Percentiles rank a stretch among this genome's conserved stretches.
phyloP scores from a whole-genome alignment of 148 eudicot species.

The Chenopodium quinoa region DNA sequence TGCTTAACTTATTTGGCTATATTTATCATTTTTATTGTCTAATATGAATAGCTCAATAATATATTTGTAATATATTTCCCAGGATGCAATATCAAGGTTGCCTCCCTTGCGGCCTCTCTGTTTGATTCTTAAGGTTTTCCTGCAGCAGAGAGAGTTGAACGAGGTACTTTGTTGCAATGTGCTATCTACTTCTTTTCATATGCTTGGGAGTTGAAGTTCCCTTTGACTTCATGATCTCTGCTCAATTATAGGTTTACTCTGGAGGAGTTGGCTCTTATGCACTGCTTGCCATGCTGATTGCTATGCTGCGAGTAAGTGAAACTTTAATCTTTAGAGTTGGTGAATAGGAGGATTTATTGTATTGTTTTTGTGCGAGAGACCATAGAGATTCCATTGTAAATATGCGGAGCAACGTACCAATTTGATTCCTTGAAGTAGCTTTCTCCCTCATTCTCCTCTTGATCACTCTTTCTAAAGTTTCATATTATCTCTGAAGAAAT shows the following conservation, averaged over 20 bases:
- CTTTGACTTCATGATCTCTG: not conserved
- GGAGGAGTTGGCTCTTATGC: constrained; percentile 98
- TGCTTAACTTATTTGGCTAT: not conserved
- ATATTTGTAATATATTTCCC: constrained; percentile 15
- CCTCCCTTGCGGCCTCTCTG: constrained; percentile 92
- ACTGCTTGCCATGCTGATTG: constrained; percentile 90
- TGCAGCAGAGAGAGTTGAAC: constrained; percentile 93
- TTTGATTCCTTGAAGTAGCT: too few species aligned
- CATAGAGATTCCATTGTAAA: too few species aligned
- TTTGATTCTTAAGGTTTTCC: constrained; percentile 86
- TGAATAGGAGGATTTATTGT: not conserved
- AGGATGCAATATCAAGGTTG: constrained; percentile 77
- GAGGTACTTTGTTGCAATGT: constrained; percentile 46
- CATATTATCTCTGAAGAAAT: too few species aligned
- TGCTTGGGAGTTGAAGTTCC: not conserved
- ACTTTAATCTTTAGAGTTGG: not conserved
- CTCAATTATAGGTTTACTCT: constrained; percentile 61
- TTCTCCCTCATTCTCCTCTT: too few species aligned
- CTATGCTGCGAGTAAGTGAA: constrained; percentile 77
- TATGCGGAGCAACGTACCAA: too few species aligned
- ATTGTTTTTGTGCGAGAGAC: not conserved
- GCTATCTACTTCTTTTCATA: not conserved
- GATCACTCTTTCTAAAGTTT: too few species aligned
- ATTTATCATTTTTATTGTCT: not conserved
- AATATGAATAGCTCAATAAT: not conserved